Evolutionary conservation across 2,329 filamentous ascomycete genomes (phyloP).

Genomic region (Scleromitrula shiraiana): DNA sequence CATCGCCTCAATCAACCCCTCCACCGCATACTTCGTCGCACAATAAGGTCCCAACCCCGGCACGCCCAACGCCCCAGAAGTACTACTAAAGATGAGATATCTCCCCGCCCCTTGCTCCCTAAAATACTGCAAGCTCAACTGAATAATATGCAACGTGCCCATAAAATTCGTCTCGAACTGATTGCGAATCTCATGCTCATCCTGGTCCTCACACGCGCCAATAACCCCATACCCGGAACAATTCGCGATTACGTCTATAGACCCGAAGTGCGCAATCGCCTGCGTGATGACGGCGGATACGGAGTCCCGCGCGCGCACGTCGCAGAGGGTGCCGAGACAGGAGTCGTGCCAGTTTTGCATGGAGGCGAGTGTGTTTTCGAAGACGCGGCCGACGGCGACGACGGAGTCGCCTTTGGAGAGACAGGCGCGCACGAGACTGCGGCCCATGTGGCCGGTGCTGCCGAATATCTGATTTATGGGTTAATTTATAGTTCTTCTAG

Average conservation of each 20-base stretch:
- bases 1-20: constrained; percentile 93
- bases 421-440: constrained; percentile 76
- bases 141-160: constrained; percentile 88
- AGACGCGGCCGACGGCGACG: constrained; percentile 74
- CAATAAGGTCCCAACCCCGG: constrained; percentile 91
- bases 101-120: constrained; percentile 66
- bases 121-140: constrained; percentile 81
- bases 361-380: constrained; percentile 64
- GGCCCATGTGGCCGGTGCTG: constrained; percentile 93
- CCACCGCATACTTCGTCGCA: constrained; percentile 93
- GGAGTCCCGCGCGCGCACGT: constrained; percentile 75
- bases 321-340: constrained; percentile 77
- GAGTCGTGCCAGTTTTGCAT: constrained; percentile 66
- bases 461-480: constrained; percentile 64
- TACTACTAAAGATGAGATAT: constrained; percentile 92
- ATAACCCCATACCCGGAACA: constrained; percentile 95
- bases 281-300: constrained; percentile 63
- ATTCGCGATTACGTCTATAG: constrained; percentile 83
- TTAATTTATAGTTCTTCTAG: constrained; percentile 4
- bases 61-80: constrained; percentile 84
- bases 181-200: constrained; percentile 87
- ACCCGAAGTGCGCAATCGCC: constrained; percentile 67
- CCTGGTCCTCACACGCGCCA: constrained; percentile 91
- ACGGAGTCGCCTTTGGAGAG: constrained; percentile 77
- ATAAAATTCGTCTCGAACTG: constrained; percentile 99